Evolutionary conservation across 768 basidiomycete genomes (phyloP).

Genomic region (Phlebiopsis flavidoalba): DNA sequence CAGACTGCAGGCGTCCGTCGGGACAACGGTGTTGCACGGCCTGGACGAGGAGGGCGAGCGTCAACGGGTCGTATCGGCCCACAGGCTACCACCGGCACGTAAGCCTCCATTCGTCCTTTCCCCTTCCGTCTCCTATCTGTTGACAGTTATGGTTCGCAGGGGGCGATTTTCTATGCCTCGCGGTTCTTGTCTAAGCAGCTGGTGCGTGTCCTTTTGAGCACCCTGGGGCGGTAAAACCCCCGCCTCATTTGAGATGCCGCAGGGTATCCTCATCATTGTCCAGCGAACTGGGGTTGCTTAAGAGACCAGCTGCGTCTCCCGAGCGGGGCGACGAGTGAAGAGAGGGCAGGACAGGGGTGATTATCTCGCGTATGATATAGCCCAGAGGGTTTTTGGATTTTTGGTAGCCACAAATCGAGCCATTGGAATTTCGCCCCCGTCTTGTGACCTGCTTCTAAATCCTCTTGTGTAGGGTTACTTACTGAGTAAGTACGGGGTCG

Average conservation of each 20-base stretch:
- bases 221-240: neutral
- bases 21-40: conserved; percentile 26
- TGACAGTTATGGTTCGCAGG: neutral
- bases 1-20: conserved; percentile 20
- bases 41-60: conserved; percentile 37
- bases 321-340: too few relatives aligned
- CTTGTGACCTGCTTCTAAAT: too few relatives aligned
- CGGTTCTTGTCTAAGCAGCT: conserved; percentile 32
- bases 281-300: neutral
- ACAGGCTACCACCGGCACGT: conserved; percentile 40
- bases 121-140: neutral
- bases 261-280: neutral
- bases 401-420: too few relatives aligned
- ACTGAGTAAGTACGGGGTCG: too few relatives aligned
- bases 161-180: conserved; percentile 30
- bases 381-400: too few relatives aligned
- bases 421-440: too few relatives aligned
- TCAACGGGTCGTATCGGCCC: conserved; percentile 31
- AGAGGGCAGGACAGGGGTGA: too few relatives aligned
- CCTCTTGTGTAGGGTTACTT: too few relatives aligned
- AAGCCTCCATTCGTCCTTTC: neutral
- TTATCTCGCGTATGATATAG: too few relatives aligned
- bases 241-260: neutral
- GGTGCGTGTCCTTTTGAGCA: conserved; percentile 16
- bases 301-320: too few relatives aligned